These are phyloP conservation scores for Sonneratia caseolaris DNA, from an alignment of 345 rosid species.

Conservation along the genomic window DNA sequence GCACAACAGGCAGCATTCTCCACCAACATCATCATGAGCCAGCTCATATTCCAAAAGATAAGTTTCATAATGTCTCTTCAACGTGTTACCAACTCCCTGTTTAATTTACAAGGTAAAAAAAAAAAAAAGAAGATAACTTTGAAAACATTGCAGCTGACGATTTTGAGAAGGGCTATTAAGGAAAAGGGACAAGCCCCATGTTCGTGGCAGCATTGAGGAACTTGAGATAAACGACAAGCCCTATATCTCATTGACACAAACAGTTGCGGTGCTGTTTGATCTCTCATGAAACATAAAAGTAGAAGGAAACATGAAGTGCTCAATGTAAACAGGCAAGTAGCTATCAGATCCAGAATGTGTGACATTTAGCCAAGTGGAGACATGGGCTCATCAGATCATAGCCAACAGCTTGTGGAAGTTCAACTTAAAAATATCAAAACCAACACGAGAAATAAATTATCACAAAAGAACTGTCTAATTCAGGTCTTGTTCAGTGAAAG, in stretches of 20 bases:
- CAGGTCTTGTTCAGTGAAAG: too few relatives aligned
- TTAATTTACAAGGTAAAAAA: neutral
- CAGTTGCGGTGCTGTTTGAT: neutral
- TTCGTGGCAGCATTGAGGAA: neutral
- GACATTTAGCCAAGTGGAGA: neutral
- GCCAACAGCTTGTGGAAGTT: neutral
- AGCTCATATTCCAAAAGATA: conserved; percentile 90
- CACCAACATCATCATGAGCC: conserved; percentile 97
- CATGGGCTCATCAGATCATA: neutral
- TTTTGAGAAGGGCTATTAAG: neutral
- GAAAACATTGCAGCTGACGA: neutral
- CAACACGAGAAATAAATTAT: neutral
- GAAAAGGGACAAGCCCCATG: neutral
- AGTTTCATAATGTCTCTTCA: conserved; percentile 92
- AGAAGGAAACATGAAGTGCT: neutral
- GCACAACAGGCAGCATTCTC: conserved; percentile 96
- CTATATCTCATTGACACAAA: neutral
- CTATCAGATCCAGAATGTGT: neutral
- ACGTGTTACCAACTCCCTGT: conserved; percentile 95
- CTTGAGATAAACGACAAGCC: neutral
- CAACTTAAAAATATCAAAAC: neutral
- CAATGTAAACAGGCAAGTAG: neutral
- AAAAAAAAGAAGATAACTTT: conserved; percentile 2
- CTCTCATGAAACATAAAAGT: neutral
- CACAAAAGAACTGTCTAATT: too few relatives aligned